Base-by-base conservation (phyloP, 1,284 basidiomycete genomes). In the Malassezia brasiliensis region DNA sequence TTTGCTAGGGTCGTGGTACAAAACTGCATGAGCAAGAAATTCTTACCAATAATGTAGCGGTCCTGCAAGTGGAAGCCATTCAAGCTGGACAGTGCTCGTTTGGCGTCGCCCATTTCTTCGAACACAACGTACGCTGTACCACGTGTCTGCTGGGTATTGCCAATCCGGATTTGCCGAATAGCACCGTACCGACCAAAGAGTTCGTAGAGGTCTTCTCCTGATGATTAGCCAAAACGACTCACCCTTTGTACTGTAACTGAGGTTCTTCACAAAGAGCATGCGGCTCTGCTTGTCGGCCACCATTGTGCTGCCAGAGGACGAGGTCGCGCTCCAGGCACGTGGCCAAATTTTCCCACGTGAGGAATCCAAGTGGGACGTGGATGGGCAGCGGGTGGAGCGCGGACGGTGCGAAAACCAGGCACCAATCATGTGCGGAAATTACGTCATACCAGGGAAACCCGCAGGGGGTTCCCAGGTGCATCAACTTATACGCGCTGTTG, bases 61-160 rank as follows among this genome's bases (percentile, higher is more conserved):
- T 96, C 93, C 79, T 94, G 90, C 60, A 98, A 77, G 78, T 98
- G 93, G 79, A 98, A 98, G 37, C 93, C 94, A 69, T 98, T 98
- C 72, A 98, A 77, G 76, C 94, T 88, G 72, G 93, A 90, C 53
- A 94, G 83, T 0, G 93, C 93, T 70, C 91, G 90, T 77, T 96
- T 96, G 15, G 77, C 77, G 63, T 78, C 77, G 36, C 67, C 67
- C 44, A 77, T 71, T 46, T 78, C 77, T 62, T 78, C 77, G 53
- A 70, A 78, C 8, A 76, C 76, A 12, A 98, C 87, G 72, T 93
- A 98, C 0, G 93, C 94, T 11, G 93, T 96, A 19, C 93, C 93
- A 69, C 87, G 88, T 28, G 90, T 88, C 78, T 96, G 96, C 19
- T 60, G 79, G 68, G 91, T 88, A 64, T 84, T 90, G 44, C 93